Evolutionary conservation across 495 filamentous ascomycete genomes (phyloP).

Genomic region (Stereocaulon alpinum): DNA sequence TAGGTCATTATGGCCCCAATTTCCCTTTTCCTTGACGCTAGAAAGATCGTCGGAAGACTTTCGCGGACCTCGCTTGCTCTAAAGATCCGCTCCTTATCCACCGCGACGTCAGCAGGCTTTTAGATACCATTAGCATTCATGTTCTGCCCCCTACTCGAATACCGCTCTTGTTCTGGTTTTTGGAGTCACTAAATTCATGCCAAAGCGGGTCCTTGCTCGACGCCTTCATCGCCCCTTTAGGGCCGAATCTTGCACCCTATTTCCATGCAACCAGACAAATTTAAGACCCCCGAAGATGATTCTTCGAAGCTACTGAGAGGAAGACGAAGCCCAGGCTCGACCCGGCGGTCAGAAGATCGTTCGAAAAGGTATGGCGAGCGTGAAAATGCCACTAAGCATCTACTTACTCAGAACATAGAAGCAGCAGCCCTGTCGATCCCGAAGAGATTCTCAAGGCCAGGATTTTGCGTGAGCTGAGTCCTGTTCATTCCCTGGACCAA

Average conservation of each 20-base stretch:
- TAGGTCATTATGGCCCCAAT: not conserved
- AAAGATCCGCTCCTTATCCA: not conserved
- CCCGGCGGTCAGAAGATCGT: not conserved
- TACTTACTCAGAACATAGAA: not conserved
- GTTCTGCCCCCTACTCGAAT: not conserved
- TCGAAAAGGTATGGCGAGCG: not conserved
- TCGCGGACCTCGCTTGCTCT: not conserved
- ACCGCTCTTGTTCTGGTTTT: not conserved
- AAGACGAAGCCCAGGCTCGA: too few relatives aligned
- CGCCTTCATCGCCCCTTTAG: not conserved
- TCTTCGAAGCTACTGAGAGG: not conserved
- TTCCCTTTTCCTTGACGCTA: not conserved
- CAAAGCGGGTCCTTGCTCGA: not conserved
- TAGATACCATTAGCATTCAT: not conserved
- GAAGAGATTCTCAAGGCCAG: conserved; percentile 8
- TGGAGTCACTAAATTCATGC: not conserved
- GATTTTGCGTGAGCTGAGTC: conserved; percentile 29
- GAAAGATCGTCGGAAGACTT: not conserved
- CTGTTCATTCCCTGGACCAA: conserved; percentile 31
- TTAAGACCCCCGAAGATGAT: not conserved
- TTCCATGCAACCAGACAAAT: conserved; percentile 2
- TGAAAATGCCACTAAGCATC: not conserved
- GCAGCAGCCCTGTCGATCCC: not conserved
- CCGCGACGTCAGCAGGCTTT: not conserved
- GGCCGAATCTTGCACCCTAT: not conserved